Evolutionary conservation across 108 stramenopile species (phyloP), one percentile per base, ranked within the genome.

Genomic region (Cyclotella atomus): DNA sequence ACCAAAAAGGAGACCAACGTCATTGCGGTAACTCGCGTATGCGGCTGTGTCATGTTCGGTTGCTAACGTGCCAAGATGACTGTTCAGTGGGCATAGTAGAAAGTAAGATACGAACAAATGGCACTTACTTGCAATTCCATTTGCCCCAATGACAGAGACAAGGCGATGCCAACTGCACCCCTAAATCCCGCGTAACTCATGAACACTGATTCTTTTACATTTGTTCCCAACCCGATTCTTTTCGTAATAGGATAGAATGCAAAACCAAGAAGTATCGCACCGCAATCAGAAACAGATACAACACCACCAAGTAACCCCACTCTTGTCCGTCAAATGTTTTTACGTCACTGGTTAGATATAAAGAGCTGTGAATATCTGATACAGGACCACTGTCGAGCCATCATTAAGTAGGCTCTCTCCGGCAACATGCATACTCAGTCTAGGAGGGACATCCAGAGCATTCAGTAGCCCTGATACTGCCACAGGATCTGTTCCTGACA

Each of bases 401-500:
- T 98, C 97, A 65, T 98, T 97, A 17, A 94, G 75, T 17, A 94
- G 60, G 43, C 76, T 72, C 71, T 95, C 94, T 14, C 91, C 94
- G 4, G 85, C 79, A 38, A 96, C 87, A 68, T 91, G 91, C 52
- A 91, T 81, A 50, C 41, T 43, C 8, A 96, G 72, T 19, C 91
- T 79, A 27, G 92, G 85, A 14, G 92, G 90, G 12, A 91, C 91
- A 25, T 92, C 75, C 12, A 88, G 76, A 45, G 79, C 68, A 30
- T 88, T 85, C n/a, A 92, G 71, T 9, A 94, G 69, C 10, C 90
- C 92, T 19, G 90, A 90, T n/a, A 99, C 97, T 12, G 96, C 96
- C 1, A 96, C 95, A 0, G 98, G 98, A 72, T 99, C 98, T 4
- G 97, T 99, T 14, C 96, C 96, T 20, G 88, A 68, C n/a, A 77